Conservation (phyloP, 2,329 filamentous ascomycete genomes). For the Claviceps sp. region DNA sequence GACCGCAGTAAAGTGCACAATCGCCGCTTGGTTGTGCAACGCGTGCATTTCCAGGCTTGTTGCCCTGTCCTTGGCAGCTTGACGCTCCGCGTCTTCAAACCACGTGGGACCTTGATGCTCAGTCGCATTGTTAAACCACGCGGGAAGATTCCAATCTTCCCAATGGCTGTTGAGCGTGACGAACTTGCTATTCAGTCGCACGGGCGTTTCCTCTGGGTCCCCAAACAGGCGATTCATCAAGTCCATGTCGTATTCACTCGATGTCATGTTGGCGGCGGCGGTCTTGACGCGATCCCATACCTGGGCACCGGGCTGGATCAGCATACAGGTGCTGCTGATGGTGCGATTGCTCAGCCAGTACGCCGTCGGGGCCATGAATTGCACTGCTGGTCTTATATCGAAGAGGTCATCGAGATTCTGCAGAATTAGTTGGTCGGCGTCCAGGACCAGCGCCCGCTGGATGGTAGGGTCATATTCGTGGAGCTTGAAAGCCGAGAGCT, state of each 20-base stretch:
- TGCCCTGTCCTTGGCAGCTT: background rate
- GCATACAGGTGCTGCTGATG: slow-evolving; percentile 10
- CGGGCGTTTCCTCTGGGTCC: background rate
- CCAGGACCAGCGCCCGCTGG: slow-evolving; percentile 6
- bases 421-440: slow-evolving; percentile 10
- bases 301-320: slow-evolving; percentile 6
- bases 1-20: slow-evolving; percentile 9
- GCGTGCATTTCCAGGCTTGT: slow-evolving; percentile 6
- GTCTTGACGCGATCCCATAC: slow-evolving; percentile 5
- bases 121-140: slow-evolving; percentile 6
- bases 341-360: slow-evolving; percentile 8
- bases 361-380: slow-evolving; percentile 6
- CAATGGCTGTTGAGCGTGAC: slow-evolving; percentile 10
- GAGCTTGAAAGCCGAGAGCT: slow-evolving; percentile 9
- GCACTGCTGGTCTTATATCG: slow-evolving; percentile 2
- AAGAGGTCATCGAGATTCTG: slow-evolving; percentile 8
- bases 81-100: slow-evolving; percentile 2
- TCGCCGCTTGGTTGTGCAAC: slow-evolving; percentile 6
- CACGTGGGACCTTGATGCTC: slow-evolving; percentile 6
- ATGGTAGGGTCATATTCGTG: slow-evolving; percentile 7
- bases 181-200: slow-evolving; percentile 5
- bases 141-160: slow-evolving; percentile 9
- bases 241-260: slow-evolving; percentile 10
- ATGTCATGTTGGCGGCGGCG: slow-evolving; percentile 1
- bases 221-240: slow-evolving; percentile 9